phyloP scores from a whole-genome alignment of 306 rosid genomes.

The Sesbania bispinosa region DNA sequence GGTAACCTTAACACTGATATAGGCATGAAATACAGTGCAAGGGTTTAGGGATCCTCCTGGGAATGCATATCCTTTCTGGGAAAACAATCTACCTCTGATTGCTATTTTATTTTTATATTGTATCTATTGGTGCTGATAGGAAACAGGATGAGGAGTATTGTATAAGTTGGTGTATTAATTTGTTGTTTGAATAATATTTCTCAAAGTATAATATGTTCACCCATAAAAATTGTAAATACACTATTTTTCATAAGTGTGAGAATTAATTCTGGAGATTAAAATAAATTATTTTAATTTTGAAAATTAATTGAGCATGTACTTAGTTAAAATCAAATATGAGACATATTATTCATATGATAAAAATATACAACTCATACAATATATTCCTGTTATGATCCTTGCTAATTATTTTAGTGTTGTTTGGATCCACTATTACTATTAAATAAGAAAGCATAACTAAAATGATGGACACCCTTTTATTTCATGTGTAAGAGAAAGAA shows the following conservation, averaged over 20 bases:
- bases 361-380: too few relatives aligned
- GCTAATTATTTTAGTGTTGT: slow-evolving; percentile 7
- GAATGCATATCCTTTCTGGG: background rate
- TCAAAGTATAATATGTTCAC: too few relatives aligned
- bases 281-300: too few relatives aligned
- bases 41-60: background rate
- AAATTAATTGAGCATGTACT: too few relatives aligned
- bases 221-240: too few relatives aligned
- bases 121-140: slow-evolving; percentile 43
- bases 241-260: too few relatives aligned
- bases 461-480: background rate
- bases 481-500: slow-evolving; percentile 10
- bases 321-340: too few relatives aligned
- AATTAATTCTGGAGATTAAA: too few relatives aligned
- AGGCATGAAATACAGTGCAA: background rate
- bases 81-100: background rate
- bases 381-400: background rate
- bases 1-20: background rate
- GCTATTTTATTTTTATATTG: slow-evolving; percentile 7
- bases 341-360: too few relatives aligned
- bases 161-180: too few relatives aligned
- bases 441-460: slow-evolving; percentile 9
- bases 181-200: too few relatives aligned
- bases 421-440: background rate
- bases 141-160: slow-evolving; percentile 93